A percentile compares a stretch with the other conserved stretches of the same genome.
Conservation (phyloP, 306 rosid genomes). For the Gastrolobium bilobum region DNA sequence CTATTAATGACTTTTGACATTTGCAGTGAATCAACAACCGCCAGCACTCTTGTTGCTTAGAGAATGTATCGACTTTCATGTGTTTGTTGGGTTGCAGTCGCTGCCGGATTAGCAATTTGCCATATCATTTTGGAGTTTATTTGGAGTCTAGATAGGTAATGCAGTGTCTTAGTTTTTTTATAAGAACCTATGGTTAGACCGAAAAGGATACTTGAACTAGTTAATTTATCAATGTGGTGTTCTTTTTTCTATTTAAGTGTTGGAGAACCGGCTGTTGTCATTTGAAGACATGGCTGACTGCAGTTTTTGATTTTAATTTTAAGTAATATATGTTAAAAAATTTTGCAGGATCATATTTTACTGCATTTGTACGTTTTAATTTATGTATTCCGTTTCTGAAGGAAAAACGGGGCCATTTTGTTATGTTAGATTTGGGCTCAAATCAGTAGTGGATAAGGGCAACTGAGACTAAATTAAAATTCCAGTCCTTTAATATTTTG, state of each 20-base stretch:
- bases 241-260: not conserved
- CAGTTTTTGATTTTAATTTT: constrained; percentile 18
- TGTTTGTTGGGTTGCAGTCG: not conserved
- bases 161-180: constrained; percentile 22
- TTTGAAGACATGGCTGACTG: constrained; percentile 25
- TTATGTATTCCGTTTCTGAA: not conserved
- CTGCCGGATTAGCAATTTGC: constrained; percentile 25
- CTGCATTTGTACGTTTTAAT: not conserved
- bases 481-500: not conserved
- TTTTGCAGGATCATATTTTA: not conserved
- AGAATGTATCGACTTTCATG: not conserved
- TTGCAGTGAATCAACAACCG: constrained; percentile 65
- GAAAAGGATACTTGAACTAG: constrained; percentile 35
- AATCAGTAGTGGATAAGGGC: not conserved
- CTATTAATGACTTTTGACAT: not conserved
- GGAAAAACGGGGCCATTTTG: not conserved
- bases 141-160: constrained; percentile 34
- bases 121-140: constrained; percentile 18
- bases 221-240: constrained; percentile 8
- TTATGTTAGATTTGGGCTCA: not conserved
- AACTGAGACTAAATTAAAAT: not conserved
- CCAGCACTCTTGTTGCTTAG: constrained; percentile 67
- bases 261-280: constrained; percentile 28
- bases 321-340: constrained; percentile 3
- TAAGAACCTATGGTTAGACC: constrained; percentile 20